Conservation (phyloP, 106 monocot genomes). For the Gastrodia elata region DNA sequence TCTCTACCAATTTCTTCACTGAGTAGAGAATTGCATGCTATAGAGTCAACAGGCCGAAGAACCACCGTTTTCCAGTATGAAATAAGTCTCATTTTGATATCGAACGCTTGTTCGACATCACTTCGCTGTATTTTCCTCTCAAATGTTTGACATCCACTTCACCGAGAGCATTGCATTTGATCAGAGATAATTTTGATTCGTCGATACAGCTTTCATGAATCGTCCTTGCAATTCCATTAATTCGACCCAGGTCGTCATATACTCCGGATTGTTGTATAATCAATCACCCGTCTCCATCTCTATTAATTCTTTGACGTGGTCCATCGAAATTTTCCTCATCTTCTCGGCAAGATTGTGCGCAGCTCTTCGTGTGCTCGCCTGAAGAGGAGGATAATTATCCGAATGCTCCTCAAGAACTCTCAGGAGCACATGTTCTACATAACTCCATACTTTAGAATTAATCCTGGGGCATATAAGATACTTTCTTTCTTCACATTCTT, state of each 20-base stretch:
- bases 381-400: constrained; percentile 32
- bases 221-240: neutral
- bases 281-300: constrained; percentile 40
- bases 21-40: constrained; percentile 9
- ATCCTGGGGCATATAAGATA: neutral
- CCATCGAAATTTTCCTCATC: constrained; percentile 11
- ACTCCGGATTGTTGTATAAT: constrained; percentile 13
- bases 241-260: neutral
- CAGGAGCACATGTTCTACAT: constrained; percentile 14
- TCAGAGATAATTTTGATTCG: neutral
- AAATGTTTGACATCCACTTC: constrained; percentile 8
- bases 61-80: constrained; percentile 8
- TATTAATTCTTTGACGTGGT: constrained; percentile 21
- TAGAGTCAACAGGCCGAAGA: constrained; percentile 7
- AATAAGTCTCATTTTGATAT: constrained; percentile 11
- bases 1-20: constrained; percentile 31
- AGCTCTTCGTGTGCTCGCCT: constrained; percentile 9
- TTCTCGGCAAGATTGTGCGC: constrained; percentile 21
- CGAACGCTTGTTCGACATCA: constrained; percentile 5
- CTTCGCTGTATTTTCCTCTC: neutral
- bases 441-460: neutral
- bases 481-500: constrained; percentile 2
- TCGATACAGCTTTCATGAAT: neutral
- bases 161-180: neutral
- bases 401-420: neutral